Base-by-base conservation (phyloP, 1,139 yeast genomes). In the Blastobotrys proliferans region DNA sequence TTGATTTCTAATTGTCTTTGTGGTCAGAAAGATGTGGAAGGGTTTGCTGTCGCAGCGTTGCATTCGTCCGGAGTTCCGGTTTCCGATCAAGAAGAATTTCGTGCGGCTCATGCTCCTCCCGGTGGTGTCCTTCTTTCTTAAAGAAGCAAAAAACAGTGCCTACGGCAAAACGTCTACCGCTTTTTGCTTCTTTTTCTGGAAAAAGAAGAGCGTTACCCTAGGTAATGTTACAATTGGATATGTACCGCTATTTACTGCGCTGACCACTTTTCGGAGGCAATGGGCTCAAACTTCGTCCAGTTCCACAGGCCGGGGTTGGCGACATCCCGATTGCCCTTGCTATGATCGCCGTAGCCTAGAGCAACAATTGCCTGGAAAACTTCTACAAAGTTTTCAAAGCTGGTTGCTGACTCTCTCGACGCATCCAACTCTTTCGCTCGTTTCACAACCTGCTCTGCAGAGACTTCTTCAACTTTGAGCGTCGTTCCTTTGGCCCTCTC, bases 291-390 rank as follows among this genome's bases (percentile, higher is more conserved):
- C 18, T 17, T 14, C 8, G 17, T 19, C 82, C 83, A 78, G 53
- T 71, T 72, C 74, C 79, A 79, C 36, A 72, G 53, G 19, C 68
- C 69, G 1, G 83, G 83, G 56, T 79, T 79, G 44, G 78, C 67
- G n/a, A n/a, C n/a, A n/a, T n/a, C n/a, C n/a, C n/a, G n/a, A 49
- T 64, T 64, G 5, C 51, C 46, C 2, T 50, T 47, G 25, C 58
- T 54, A 42, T 64, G 42, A 13, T 61, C 60, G 38, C 63, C 64
- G 9, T 46, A 32, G 4, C 49, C 31, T 19, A 35, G 34, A 18
- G 40, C 28, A 4, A 30, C 21, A 17, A 14, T 10, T 8, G 20
- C 34, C 14, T 30, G 8, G 21, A 6, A 30, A 9, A 30, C 34
- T 17, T 30, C 6, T 6, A 6, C n/a, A 17, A 30, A 30, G 16